Percentiles rank a stretch among this genome's conserved stretches.
Evolutionary conservation across 2,329 filamentous ascomycete genomes (phyloP).

Genomic region (Sodiomyces alkalinus): DNA sequence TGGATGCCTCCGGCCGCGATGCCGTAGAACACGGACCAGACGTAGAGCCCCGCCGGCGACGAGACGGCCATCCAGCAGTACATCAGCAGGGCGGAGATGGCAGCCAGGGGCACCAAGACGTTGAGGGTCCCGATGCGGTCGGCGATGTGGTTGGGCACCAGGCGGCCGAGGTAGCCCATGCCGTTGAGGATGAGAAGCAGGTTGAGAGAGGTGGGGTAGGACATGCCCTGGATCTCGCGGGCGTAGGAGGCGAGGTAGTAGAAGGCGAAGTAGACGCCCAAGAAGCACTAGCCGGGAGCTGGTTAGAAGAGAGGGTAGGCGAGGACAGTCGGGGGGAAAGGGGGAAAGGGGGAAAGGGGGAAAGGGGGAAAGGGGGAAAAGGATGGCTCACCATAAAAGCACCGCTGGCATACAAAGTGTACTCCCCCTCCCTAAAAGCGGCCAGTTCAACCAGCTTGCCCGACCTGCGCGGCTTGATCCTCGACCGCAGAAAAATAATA

Average conservation of each 20-base stretch:
- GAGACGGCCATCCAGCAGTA: conserved; percentile 45
- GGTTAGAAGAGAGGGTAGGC: background rate
- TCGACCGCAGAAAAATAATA: conserved; percentile 22
- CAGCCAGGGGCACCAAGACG: conserved; percentile 33
- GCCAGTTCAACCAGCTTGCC: conserved; percentile 26
- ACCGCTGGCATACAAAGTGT: conserved; percentile 22
- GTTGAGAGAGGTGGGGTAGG: conserved; percentile 37
- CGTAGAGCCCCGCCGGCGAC: conserved; percentile 35
- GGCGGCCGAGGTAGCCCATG: conserved; percentile 39
- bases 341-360: no score
- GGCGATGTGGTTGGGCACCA: conserved; percentile 42
- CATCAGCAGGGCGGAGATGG: conserved; percentile 25
- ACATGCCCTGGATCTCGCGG: conserved; percentile 24
- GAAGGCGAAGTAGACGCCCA: conserved; percentile 40
- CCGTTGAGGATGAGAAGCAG: conserved; percentile 52
- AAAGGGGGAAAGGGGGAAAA: background rate
- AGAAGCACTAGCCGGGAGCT: conserved; percentile 22
- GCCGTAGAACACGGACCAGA: conserved; percentile 49
- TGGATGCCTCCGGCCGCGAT: conserved; percentile 49
- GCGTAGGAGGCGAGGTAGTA: conserved; percentile 41
- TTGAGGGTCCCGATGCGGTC: conserved; percentile 46
- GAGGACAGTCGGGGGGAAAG: no score
- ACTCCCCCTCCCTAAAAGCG: conserved; percentile 30
- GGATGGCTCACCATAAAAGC: conserved; percentile 12
- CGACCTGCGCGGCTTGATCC: conserved; percentile 23